Evolutionary conservation across 495 filamentous ascomycete genomes (phyloP).

Genomic region (Haplographium delicatum): DNA sequence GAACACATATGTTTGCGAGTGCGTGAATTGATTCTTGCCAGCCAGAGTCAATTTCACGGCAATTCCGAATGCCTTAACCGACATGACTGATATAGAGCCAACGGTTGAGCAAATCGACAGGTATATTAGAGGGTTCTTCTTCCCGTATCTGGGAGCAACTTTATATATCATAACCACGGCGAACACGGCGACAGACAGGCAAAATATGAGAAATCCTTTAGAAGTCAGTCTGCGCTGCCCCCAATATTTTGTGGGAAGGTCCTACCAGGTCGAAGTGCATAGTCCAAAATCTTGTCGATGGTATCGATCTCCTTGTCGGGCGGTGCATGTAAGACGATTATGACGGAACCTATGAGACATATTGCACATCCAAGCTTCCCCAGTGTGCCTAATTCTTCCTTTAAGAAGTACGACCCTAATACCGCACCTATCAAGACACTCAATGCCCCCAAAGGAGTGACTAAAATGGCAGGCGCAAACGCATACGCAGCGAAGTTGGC

Average conservation of each 20-base stretch:
- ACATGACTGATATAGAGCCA: constrained; percentile 96
- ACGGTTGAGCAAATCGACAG: constrained; percentile 96
- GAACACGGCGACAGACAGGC: constrained; percentile 68
- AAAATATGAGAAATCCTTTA: constrained; percentile 83
- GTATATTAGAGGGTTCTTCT: constrained; percentile 91
- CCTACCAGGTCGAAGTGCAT: constrained; percentile 85
- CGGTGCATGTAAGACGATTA: constrained; percentile 95
- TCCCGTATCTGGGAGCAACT: constrained; percentile 81
- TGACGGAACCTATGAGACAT: constrained; percentile 91
- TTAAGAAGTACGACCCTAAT: constrained; percentile 87
- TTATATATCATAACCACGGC: constrained; percentile 93
- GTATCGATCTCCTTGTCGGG: constrained; percentile 84
- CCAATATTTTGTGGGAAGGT: not conserved
- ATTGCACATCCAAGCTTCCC: constrained; percentile 94
- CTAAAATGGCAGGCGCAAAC: constrained; percentile 94
- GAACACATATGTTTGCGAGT: constrained; percentile 95
- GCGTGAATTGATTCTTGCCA: constrained; percentile 89
- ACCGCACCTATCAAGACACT: constrained; percentile 94
- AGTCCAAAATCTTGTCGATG: constrained; percentile 81
- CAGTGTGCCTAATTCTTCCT: constrained; percentile 79
- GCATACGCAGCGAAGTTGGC: constrained; percentile 98
- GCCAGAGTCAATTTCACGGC: constrained; percentile 87
- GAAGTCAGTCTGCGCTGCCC: not conserved
- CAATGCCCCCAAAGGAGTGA: constrained; percentile 88
- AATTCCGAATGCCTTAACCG: constrained; percentile 95